Evolutionary conservation across 1,139 yeast genomes (phyloP).

Genomic region (Candida glucosophila): DNA sequence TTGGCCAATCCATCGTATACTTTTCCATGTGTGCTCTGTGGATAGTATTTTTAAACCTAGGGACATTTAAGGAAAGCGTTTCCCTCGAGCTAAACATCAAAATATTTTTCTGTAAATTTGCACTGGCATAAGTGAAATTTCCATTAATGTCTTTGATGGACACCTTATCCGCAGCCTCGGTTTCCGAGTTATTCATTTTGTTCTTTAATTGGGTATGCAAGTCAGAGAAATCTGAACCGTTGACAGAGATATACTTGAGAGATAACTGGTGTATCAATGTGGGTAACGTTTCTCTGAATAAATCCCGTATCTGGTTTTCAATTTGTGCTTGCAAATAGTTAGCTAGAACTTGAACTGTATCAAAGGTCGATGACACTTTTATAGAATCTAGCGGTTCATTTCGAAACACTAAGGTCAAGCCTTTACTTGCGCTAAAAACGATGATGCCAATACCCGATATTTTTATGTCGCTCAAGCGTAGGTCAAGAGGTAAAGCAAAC

Average conservation of each 20-base stretch:
- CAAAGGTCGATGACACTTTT: constrained; percentile 77
- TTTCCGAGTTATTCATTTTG: constrained; percentile 3
- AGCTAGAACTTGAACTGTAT: constrained; percentile 76
- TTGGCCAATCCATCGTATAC: constrained; percentile 30
- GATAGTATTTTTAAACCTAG: constrained; percentile 47
- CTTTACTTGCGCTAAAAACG: constrained; percentile 75
- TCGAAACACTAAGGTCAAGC: constrained; percentile 76
- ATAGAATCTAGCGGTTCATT: constrained; percentile 84
- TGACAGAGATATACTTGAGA: constrained; percentile 55
- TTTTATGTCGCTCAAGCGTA: constrained; percentile 64
- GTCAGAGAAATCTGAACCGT: constrained; percentile 6
- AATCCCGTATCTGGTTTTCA: constrained; percentile 68
- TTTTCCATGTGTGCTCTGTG: constrained; percentile 44
- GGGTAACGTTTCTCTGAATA: constrained; percentile 80
- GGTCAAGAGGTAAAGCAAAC: constrained; percentile 70
- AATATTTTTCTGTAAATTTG: constrained; percentile 59
- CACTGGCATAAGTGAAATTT: constrained; percentile 43
- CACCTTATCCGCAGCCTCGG: constrained; percentile 8
- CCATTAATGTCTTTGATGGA: constrained; percentile 11
- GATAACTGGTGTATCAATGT: constrained; percentile 71
- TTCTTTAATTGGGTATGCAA: constrained; percentile 5
- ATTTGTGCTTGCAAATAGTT: constrained; percentile 74
- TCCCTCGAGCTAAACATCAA: constrained; percentile 72
- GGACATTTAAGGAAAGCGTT: constrained; percentile 61
- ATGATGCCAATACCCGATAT: constrained; percentile 77